Percentiles rank a stretch among this genome's conserved stretches.
Conservation (phyloP, 495 filamentous ascomycete genomes). For the Aspergillus indologenus region DNA sequence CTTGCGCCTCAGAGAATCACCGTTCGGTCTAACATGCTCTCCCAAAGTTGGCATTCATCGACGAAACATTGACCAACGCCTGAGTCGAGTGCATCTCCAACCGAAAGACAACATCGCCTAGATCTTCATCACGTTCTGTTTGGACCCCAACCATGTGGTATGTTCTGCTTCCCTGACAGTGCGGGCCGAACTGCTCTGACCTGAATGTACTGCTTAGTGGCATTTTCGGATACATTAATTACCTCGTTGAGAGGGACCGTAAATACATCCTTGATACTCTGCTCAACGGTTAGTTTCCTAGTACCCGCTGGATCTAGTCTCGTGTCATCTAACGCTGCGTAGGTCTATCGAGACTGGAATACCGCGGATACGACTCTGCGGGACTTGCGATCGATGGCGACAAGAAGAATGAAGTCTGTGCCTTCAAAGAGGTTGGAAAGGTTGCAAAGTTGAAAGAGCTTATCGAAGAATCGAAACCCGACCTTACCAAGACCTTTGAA, state of each 20-base stretch:
- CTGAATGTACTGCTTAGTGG: constrained; percentile 55
- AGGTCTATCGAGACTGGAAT: constrained; percentile 86
- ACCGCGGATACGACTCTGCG: constrained; percentile 96
- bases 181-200: not conserved
- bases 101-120: no score
- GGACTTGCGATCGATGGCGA: constrained; percentile 94
- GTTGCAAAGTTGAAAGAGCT: constrained; percentile 93
- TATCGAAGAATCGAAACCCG: constrained; percentile 76
- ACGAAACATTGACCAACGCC: not conserved
- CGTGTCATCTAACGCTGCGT: constrained; percentile 5
- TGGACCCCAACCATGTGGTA: constrained; percentile 34
- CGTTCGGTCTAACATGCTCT: not conserved
- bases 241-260: constrained; percentile 89
- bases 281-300: constrained; percentile 74
- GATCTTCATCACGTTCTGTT: not conserved
- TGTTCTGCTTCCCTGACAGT: constrained; percentile 12
- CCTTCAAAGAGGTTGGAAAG: constrained; percentile 99
- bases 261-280: constrained; percentile 92
- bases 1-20: not conserved
- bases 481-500: constrained; percentile 89
- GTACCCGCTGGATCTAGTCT: not conserved
- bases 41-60: not conserved
- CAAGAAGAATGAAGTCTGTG: constrained; percentile 96
- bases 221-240: constrained; percentile 97
- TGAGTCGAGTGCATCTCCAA: not conserved